Conservation (phyloP, 345 rosid species). For the Eucalyptus erythrocorys region DNA sequence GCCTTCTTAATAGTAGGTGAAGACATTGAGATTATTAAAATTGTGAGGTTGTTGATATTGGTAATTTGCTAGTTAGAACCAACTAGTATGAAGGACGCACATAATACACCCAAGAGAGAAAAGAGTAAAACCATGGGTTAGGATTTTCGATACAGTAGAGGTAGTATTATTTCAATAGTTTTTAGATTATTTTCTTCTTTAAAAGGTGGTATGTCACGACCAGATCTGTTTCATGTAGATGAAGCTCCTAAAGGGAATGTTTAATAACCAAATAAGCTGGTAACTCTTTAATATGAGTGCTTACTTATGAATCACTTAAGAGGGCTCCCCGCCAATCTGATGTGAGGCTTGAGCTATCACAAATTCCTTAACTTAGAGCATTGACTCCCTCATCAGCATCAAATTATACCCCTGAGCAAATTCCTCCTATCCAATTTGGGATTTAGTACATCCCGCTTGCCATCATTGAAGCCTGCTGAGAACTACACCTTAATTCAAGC, state of each 20-base stretch:
- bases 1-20: not conserved
- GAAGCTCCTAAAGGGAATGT: not conserved
- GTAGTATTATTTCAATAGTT: not conserved
- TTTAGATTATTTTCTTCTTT: not conserved
- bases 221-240: not conserved
- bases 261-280: not conserved
- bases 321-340: not conserved
- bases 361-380: not conserved
- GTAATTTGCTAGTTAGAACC: not conserved
- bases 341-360: not conserved
- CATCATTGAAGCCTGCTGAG: not conserved
- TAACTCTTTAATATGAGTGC: not conserved
- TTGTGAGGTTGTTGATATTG: not conserved
- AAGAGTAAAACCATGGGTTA: not conserved
- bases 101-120: not conserved
- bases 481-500: not conserved
- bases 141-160: not conserved
- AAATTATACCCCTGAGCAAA: not conserved
- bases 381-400: not conserved
- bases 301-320: not conserved
- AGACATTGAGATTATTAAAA: not conserved
- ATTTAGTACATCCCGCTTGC: not conserved
- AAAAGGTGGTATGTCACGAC: not conserved
- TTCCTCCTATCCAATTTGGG: not conserved
- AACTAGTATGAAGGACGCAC: not conserved